Evolutionary conservation across 2,329 filamentous ascomycete species (phyloP), one percentile per base, ranked within the genome.

Genomic region (Curvularia spicifera): DNA sequence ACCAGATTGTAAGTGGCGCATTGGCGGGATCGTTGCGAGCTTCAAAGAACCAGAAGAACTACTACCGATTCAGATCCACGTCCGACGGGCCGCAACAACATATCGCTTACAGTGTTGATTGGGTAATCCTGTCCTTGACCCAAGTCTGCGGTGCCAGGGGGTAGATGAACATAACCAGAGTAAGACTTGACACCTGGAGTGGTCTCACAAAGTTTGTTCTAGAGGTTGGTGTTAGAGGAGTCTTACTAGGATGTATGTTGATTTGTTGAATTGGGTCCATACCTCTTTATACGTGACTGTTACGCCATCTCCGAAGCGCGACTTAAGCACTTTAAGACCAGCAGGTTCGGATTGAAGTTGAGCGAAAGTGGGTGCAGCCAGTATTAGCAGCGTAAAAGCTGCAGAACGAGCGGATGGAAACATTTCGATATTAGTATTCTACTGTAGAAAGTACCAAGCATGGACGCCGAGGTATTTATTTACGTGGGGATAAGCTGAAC

Each of bases 1-100:
- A 78, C 81, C 84, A 88, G 40, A 86, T 81, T 0, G 82, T 81
- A 13, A 87, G 71, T 0, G 85, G 85, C 4, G 84, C 83, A 55
- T 80, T 70, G 29, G 73, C 65, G 4, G 79, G 81, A 59, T 82
- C 76, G 50, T 80, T 79, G 24, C 82, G 77, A n/a, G 81, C 78
- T 65, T 84, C 82, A 61, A 85, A 85, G 71, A 83, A 79, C 76
- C 76, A 64, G 73, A 79, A 85, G 70, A 59, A 67, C 54, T 58
- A 40, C 3, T n/a, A 9, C 13, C 3, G 6, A 26, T 22, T 47
- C 18, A 47, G 44, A 7, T 10, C 9, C 18, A 12, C 3, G 13
- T 22, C 29, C 13, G 22, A 42, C 29, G 10, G 7, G 10, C 33
- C 26, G n/a, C 13, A 12, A 15, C 22, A 26, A 50, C 6, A 28